Percentiles rank a stretch among this genome's conserved stretches.
These are phyloP conservation scores for Calonectria fujianensis DNA, from an alignment of 2,329 filamentous ascomycete species.

Conservation along the genomic window DNA sequence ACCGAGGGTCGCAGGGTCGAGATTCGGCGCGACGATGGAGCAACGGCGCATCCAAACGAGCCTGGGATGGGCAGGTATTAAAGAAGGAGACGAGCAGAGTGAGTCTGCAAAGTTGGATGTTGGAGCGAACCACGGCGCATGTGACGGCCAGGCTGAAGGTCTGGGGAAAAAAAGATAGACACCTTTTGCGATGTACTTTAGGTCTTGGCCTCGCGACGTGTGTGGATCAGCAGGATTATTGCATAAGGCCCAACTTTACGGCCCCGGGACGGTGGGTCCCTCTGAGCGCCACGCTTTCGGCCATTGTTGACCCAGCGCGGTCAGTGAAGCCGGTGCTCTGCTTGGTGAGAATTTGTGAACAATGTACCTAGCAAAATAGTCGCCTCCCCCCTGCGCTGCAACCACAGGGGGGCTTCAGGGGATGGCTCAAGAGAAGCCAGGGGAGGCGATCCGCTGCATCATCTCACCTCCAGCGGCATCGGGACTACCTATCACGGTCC, in stretches of 20 bases:
- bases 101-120: slow-evolving; percentile 40
- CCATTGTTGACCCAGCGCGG: slow-evolving; percentile 23
- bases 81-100: slow-evolving; percentile 39
- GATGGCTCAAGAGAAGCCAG: slow-evolving; percentile 16
- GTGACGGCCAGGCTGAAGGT: slow-evolving; percentile 56
- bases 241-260: slow-evolving; percentile 42
- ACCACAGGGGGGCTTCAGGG: slow-evolving; percentile 33
- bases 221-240: slow-evolving; percentile 58
- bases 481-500: slow-evolving; percentile 37
- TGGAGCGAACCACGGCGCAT: slow-evolving; percentile 57
- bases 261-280: slow-evolving; percentile 31
- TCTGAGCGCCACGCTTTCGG: slow-evolving; percentile 22
- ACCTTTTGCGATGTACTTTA: slow-evolving; percentile 40
- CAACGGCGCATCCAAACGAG: slow-evolving; percentile 54
- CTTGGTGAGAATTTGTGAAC: background rate
- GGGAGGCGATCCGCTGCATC: slow-evolving; percentile 31
- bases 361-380: background rate
- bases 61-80: slow-evolving; percentile 39
- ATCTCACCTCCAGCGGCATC: slow-evolving; percentile 34
- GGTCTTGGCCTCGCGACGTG: slow-evolving; percentile 34
- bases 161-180: slow-evolving; percentile 55
- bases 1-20: slow-evolving; percentile 49
- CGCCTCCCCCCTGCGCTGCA: slow-evolving; percentile 27
- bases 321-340: slow-evolving; percentile 14
- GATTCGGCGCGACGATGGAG: slow-evolving; percentile 47